These are phyloP conservation scores for Eutypella sp. DNA, from an alignment of 2,329 filamentous ascomycete species.

Conservation along the genomic window DNA sequence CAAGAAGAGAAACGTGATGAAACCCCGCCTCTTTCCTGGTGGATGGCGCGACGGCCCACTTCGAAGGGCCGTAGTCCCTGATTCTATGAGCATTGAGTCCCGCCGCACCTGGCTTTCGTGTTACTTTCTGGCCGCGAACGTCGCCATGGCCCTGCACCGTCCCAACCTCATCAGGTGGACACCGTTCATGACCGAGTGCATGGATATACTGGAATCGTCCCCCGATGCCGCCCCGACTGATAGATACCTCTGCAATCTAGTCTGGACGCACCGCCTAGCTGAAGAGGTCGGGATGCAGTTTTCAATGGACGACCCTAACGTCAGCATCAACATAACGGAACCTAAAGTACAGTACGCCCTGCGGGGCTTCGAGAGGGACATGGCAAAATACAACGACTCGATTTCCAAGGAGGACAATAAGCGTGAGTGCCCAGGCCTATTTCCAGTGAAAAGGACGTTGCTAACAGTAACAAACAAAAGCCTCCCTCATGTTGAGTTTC, in stretches of 20 bases:
- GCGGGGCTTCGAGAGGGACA: constrained; percentile 58
- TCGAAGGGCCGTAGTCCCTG: constrained; percentile 38
- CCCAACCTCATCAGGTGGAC: constrained; percentile 57
- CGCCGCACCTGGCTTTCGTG: constrained; percentile 55
- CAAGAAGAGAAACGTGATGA: constrained; percentile 30
- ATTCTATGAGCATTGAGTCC: constrained; percentile 50
- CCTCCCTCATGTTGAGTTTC: constrained; percentile 59
- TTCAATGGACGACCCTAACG: constrained; percentile 58
- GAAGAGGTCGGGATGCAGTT: constrained; percentile 67
- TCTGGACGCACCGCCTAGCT: constrained; percentile 56
- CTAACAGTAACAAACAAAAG: constrained; percentile 32
- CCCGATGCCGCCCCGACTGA: constrained; percentile 53
- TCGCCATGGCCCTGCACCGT: constrained; percentile 56
- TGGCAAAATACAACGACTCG: constrained; percentile 55
- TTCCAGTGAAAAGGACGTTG: constrained; percentile 2
- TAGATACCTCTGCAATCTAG: constrained; percentile 52
- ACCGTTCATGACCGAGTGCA: constrained; percentile 55
- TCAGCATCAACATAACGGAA: constrained; percentile 53
- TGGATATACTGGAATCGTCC: constrained; percentile 49
- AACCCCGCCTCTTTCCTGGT: constrained; percentile 31
- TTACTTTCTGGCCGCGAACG: constrained; percentile 55
- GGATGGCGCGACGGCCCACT: constrained; percentile 39
- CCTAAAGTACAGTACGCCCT: constrained; percentile 60
- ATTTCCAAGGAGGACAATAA: constrained; percentile 49
- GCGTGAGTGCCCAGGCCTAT: constrained; percentile 40